Evolutionary conservation across 192 early-diverging fungal genomes (phyloP).

Genomic region (Chytriomyces sp.): DNA sequence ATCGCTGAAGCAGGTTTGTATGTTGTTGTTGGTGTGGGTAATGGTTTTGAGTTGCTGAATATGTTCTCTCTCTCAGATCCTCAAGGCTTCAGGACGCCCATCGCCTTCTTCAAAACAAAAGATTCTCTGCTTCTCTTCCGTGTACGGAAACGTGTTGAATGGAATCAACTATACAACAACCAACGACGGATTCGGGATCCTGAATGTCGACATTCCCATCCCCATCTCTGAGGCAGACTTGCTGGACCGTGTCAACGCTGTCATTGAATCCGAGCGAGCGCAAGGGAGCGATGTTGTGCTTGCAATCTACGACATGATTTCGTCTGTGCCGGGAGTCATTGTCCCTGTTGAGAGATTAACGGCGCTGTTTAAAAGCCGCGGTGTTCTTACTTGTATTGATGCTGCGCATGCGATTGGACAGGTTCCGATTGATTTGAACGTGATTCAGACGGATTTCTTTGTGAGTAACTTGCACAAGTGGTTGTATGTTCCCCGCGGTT

Average conservation of each 20-base stretch:
- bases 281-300: slow-evolving; percentile 45
- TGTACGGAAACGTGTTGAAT: slow-evolving; percentile 56
- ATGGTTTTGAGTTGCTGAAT: not conserved
- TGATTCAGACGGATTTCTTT: slow-evolving; percentile 47
- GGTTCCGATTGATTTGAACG: slow-evolving; percentile 52
- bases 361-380: slow-evolving; percentile 47
- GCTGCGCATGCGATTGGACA: slow-evolving; percentile 74
- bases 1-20: slow-evolving; percentile 10
- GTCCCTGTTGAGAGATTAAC: slow-evolving; percentile 53
- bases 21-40: not conserved
- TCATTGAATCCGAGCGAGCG: slow-evolving; percentile 45
- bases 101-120: slow-evolving; percentile 23
- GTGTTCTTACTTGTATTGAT: slow-evolving; percentile 62
- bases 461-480: slow-evolving; percentile 76
- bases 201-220: slow-evolving; percentile 52
- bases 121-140: slow-evolving; percentile 62
- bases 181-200: slow-evolving; percentile 46
- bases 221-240: slow-evolving; percentile 46
- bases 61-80: not conserved
- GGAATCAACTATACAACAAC: slow-evolving; percentile 55
- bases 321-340: slow-evolving; percentile 56
- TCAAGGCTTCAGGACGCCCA: not conserved
- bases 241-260: slow-evolving; percentile 43
- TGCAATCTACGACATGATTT: slow-evolving; percentile 63
- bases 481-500: slow-evolving; percentile 61